phyloP scores from a whole-genome alignment of 2,329 filamentous ascomycete species.

The Pseudogymnoascus sp. region DNA sequence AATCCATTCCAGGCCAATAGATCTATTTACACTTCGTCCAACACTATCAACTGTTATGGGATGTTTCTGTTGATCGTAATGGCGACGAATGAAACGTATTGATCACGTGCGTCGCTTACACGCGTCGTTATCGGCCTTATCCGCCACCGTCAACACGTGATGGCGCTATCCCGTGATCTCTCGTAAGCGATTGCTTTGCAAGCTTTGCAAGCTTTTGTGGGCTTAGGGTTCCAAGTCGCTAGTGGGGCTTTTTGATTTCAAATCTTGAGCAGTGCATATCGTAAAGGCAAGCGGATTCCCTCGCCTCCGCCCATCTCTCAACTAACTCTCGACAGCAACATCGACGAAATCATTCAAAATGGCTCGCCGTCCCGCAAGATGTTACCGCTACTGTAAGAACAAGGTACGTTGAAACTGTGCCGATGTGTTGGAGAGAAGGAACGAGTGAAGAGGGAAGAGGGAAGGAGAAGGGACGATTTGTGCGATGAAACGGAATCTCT shows the following conservation, averaged over 20 bases:
- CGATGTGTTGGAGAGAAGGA: background rate
- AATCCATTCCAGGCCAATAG: background rate
- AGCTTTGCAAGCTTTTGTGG: slow-evolving; percentile 10
- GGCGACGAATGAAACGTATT: background rate
- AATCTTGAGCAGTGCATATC: slow-evolving; percentile 26
- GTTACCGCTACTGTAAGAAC: slow-evolving; percentile 99
- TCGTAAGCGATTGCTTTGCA: slow-evolving; percentile 10
- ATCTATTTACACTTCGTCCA: background rate
- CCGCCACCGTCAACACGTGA: background rate
- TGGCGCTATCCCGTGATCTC: background rate
- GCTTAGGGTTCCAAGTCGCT: slow-evolving; percentile 8
- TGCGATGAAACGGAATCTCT: background rate
- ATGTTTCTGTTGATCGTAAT: background rate
- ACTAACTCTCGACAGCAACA: slow-evolving; percentile 19
- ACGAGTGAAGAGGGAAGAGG: background rate
- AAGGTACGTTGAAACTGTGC: slow-evolving; percentile 60
- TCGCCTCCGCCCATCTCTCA: slow-evolving; percentile 8
- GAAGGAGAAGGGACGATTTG: background rate
- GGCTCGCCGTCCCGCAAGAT: slow-evolving; percentile 98
- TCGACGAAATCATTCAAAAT: slow-evolving; percentile 69
- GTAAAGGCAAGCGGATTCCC: slow-evolving; percentile 8
- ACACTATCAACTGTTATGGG: background rate
- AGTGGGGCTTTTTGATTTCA: slow-evolving; percentile 10
- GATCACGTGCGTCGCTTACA: background rate
- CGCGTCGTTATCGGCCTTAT: background rate